Base-by-base conservation (phyloP, 139 green algal species). In the Picochlorum costavermella region DNA sequence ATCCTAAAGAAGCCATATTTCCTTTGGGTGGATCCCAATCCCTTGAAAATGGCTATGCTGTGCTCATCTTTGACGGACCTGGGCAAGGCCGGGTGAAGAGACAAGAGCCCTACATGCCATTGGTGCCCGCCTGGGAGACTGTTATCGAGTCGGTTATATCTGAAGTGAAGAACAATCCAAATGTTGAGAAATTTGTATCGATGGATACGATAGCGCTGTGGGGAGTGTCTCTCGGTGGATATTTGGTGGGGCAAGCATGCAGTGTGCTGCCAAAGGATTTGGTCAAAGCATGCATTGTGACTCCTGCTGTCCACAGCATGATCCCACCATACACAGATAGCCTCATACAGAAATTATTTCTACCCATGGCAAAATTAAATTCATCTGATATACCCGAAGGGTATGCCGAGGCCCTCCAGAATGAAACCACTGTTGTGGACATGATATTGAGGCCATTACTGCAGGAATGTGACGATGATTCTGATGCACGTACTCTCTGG, bases 1-100 rank as follows among this genome's bases (percentile, higher is more conserved):
- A 53, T 53, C n/a, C 46, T 26, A 53, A 53, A 53, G 46, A 53
- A 23, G 46, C 46, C 4, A 53, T 53, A 2, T 53, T 53, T 53
- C 16, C 46, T 20, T 53, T 53, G 0, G 46, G 46, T 28, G 46
- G 46, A 11, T 53, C 46, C 6, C 46, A 53, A 9, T 53, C 46
- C 17, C n/a, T 53, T 0, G 46, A 53, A 28, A 53, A 53, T 53
- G 46, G 46, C 16, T 53, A 53, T 23, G 46, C 46, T 28, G 46
- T 53, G 16, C n/a, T 53, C 17, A 23, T 10, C 17, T 53, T 53
- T 23, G 46, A 53, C 20, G 46, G 46, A 53, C 46, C 46, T 20
- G 46, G 46, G 12, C 46, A 53, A 25, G 46, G 46, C 12, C 46
- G 9, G 46, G n/a, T 53, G 4, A 53, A 53, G 46, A 53, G 46